phyloP scores from a whole-genome alignment of 306 rosid genomes.

The Morella rubra region DNA sequence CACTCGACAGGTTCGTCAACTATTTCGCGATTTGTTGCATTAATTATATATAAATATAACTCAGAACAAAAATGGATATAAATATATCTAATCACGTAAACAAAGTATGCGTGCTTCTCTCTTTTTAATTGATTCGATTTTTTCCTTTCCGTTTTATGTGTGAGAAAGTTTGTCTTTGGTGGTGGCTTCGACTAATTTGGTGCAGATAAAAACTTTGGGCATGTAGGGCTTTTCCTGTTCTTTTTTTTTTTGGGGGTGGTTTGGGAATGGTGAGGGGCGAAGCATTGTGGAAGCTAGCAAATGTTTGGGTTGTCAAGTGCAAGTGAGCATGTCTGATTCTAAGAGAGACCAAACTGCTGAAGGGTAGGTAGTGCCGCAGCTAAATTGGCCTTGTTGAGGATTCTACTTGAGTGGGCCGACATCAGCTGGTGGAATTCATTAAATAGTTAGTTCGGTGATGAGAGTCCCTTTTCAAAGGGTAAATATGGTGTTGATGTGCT shows the following conservation, averaged over 20 bases:
- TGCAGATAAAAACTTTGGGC: not conserved
- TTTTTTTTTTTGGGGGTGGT: not conserved
- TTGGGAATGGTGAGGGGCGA: not conserved
- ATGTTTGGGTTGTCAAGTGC: not conserved
- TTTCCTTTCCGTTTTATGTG: not conserved
- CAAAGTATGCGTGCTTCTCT: not conserved
- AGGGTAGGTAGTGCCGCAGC: not conserved
- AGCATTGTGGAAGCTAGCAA: not conserved
- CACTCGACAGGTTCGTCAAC: constrained; percentile 72
- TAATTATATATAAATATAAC: too few species aligned
- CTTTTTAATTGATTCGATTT: not conserved
- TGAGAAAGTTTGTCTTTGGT: not conserved
- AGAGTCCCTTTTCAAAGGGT: not conserved
- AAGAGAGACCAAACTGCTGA: not conserved
- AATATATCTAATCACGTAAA: not conserved
- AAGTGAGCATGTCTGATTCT: not conserved
- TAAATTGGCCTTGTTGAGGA: not conserved
- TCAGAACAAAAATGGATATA: too few species aligned
- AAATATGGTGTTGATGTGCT: not conserved
- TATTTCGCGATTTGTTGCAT: not conserved
- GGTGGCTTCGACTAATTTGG: not conserved
- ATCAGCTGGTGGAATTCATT: not conserved
- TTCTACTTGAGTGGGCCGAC: not conserved
- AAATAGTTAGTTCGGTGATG: not conserved
- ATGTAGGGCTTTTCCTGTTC: not conserved